Percentiles rank a stretch among this genome's conserved stretches.
Conservation (phyloP, 2,329 filamentous ascomycete species). For the Claviceps purpurea region DNA sequence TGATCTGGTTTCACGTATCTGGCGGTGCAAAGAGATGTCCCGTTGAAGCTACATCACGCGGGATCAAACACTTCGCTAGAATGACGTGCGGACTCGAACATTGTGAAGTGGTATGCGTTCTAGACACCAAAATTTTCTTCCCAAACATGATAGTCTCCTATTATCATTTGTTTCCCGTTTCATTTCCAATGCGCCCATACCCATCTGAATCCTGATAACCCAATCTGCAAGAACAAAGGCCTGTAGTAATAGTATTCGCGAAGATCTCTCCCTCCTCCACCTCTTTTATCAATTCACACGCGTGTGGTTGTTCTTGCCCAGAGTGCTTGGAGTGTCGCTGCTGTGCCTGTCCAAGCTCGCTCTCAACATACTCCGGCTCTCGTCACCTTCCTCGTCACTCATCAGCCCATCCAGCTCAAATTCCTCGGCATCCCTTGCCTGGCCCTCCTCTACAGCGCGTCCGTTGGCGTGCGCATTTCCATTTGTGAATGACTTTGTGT, state of each 20-base stretch:
- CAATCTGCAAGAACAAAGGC: not conserved
- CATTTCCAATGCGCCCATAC: not conserved
- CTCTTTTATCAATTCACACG: constrained; percentile 9
- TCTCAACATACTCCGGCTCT: constrained; percentile 25
- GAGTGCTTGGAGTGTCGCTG: constrained; percentile 29
- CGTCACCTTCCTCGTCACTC: constrained; percentile 71
- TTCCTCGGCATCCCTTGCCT: constrained; percentile 70
- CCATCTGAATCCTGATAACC: not conserved
- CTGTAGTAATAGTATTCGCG: not conserved
- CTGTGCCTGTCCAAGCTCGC: constrained; percentile 16
- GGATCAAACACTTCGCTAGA: too few species aligned
- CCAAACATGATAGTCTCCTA: not conserved
- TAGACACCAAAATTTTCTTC: not conserved
- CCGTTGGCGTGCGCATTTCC: constrained; percentile 22
- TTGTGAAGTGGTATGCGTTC: not conserved
- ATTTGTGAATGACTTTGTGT: constrained; percentile 24
- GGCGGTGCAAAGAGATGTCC: too few species aligned
- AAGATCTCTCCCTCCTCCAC: too few species aligned
- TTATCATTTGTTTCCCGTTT: too few species aligned
- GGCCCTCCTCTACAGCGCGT: constrained; percentile 33
- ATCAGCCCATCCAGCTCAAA: constrained; percentile 88
- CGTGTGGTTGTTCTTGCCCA: constrained; percentile 20
- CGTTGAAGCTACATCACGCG: too few species aligned
- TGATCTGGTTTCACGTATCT: too few species aligned
- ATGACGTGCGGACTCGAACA: too few species aligned